phyloP scores from a whole-genome alignment of 2,329 filamentous ascomycete genomes.

The Amylocarpus encephaloides region DNA sequence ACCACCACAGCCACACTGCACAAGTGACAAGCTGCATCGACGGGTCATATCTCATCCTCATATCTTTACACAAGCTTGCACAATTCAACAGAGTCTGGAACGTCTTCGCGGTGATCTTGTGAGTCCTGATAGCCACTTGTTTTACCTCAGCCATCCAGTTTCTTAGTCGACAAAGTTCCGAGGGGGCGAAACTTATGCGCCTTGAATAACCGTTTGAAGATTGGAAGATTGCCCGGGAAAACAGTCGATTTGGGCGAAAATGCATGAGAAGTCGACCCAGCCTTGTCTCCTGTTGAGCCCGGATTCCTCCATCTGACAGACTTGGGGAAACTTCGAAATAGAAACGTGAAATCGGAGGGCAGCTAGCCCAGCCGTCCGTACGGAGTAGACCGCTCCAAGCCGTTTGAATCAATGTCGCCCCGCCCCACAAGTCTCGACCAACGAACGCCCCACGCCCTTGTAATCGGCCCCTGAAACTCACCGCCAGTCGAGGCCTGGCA shows the following conservation, averaged over 20 bases:
- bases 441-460: too few relatives aligned
- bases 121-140: too few relatives aligned
- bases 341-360: conserved; percentile 6
- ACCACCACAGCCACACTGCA: background rate
- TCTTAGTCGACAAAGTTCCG: too few relatives aligned
- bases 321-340: conserved; percentile 1
- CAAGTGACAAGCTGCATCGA: background rate
- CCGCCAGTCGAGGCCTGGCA: conserved; percentile 16
- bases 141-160: too few relatives aligned
- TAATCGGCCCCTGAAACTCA: conserved; percentile 23
- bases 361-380: conserved; percentile 6
- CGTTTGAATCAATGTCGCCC: conserved; percentile 2
- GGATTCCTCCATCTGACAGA: background rate
- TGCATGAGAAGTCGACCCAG: background rate
- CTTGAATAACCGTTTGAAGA: too few relatives aligned
- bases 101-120: too few relatives aligned
- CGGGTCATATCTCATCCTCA: too few relatives aligned
- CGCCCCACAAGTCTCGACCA: background rate
- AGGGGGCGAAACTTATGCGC: too few relatives aligned
- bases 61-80: too few relatives aligned
- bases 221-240: too few relatives aligned
- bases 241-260: too few relatives aligned
- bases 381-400: conserved; percentile 4
- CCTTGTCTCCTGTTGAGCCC: background rate
- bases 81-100: too few relatives aligned